Conservation (phyloP, 441 rosid genomes). For the Erodium trifolium region DNA sequence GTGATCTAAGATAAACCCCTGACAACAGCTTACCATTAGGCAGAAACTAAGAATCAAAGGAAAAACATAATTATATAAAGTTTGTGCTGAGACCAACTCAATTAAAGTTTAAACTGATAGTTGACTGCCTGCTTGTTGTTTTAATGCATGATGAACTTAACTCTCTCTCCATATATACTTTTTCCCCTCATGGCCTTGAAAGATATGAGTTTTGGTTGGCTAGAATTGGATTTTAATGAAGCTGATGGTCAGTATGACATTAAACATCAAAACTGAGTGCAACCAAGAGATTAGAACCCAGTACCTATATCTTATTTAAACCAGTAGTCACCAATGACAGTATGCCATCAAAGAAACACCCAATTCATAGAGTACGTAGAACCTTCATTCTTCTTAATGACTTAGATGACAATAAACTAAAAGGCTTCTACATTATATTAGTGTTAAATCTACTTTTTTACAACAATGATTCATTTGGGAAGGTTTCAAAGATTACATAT, state of each 20-base stretch:
- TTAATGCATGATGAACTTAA: neutral
- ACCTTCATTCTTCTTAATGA: constrained; percentile 2
- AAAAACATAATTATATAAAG: neutral
- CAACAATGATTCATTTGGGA: neutral
- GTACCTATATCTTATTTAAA: constrained; percentile 1
- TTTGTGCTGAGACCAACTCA: neutral
- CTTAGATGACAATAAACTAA: neutral
- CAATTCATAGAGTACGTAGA: neutral
- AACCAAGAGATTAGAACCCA: neutral
- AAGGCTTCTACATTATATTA: neutral
- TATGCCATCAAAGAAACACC: neutral
- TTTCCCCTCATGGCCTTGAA: neutral
- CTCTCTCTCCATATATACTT: neutral
- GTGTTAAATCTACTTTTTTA: neutral
- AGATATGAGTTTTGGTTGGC: neutral
- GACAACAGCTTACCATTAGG: neutral
- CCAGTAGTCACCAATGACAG: neutral
- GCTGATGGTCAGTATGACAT: neutral
- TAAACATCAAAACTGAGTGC: neutral
- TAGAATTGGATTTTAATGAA: neutral
- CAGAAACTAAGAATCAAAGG: neutral
- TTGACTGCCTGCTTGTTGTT: neutral
- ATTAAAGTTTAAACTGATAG: neutral
- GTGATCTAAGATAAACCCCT: neutral
- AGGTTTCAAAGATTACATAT: constrained; percentile 5